Evolutionary conservation across 257 asterid genomes (phyloP).

Genomic region (Primulina tabacum): DNA sequence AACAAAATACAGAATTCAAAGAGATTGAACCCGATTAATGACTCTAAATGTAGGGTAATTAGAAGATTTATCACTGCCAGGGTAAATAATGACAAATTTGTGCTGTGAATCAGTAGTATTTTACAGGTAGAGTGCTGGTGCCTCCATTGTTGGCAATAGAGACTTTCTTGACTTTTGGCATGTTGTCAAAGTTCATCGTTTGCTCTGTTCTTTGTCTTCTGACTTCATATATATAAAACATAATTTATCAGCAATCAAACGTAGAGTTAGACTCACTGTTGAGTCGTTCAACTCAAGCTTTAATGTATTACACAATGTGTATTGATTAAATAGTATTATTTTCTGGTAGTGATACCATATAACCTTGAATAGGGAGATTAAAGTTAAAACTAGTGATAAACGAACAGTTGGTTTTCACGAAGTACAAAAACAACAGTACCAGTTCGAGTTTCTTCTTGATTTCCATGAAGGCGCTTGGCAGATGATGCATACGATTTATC

Average conservation of each 20-base stretch:
- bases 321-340: too few relatives aligned
- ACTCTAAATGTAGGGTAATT: not conserved
- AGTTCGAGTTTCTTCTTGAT: slow-evolving; percentile 27
- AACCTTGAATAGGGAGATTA: too few relatives aligned
- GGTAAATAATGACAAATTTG: not conserved
- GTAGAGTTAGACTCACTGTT: too few relatives aligned
- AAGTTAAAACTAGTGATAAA: too few relatives aligned
- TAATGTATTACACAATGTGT: too few relatives aligned
- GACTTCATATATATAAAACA: slow-evolving; percentile 23
- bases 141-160: slow-evolving; percentile 29
- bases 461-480: slow-evolving; percentile 19
- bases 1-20: not conserved
- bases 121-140: slow-evolving; percentile 27
- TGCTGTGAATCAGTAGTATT: slow-evolving; percentile 22
- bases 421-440: slow-evolving; percentile 18
- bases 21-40: too few relatives aligned
- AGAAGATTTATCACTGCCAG: slow-evolving; percentile 4
- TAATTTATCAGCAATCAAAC: not conserved
- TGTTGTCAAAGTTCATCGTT: slow-evolving; percentile 20
- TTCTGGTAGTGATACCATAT: too few relatives aligned
- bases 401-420: not conserved
- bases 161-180: slow-evolving; percentile 22
- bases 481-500: slow-evolving; percentile 11
- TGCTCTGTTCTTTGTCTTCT: slow-evolving; percentile 32
- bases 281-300: too few relatives aligned